phyloP scores from a whole-genome alignment of 306 rosid species.

The Pterocarpus macrocarpus region DNA sequence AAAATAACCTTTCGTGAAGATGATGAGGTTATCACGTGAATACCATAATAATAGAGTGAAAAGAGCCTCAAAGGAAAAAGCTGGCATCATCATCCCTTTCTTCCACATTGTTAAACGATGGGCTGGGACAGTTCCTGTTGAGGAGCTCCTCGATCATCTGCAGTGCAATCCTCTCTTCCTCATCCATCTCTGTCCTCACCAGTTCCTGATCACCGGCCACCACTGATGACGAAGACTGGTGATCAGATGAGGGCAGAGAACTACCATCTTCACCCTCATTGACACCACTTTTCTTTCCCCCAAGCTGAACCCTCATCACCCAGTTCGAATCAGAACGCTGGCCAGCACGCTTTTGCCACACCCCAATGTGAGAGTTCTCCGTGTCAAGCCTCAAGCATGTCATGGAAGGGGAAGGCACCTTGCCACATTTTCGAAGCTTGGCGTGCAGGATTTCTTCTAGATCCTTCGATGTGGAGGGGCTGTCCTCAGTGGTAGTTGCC shows the following conservation, averaged over 20 bases:
- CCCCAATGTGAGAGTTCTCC: conserved; percentile 83
- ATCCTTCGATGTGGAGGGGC: conserved; percentile 46
- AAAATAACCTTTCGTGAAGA: conserved; percentile 3
- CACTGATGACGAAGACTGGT: background rate
- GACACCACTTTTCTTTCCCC: conserved; percentile 38
- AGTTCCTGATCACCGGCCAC: conserved; percentile 17
- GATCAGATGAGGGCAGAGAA: conserved; percentile 10
- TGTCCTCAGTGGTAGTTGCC: background rate
- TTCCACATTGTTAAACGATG: conserved; percentile 49
- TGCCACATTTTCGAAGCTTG: conserved; percentile 81
- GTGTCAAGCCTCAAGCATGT: conserved; percentile 93
- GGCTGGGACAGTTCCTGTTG: conserved; percentile 61
- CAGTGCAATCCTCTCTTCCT: conserved; percentile 78
- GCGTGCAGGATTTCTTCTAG: conserved; percentile 82
- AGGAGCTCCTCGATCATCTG: conserved; percentile 98
- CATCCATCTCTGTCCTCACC: conserved; percentile 51
- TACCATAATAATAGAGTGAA: background rate
- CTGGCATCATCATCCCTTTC: conserved; percentile 42
- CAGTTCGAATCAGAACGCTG: conserved; percentile 74
- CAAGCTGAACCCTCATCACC: conserved; percentile 80
- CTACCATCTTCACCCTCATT: background rate
- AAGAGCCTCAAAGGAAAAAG: conserved; percentile 41
- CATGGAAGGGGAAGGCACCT: conserved; percentile 81
- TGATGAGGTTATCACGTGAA: conserved; percentile 40
- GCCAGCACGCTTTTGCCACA: conserved; percentile 90